phyloP scores from a whole-genome alignment of 495 filamentous ascomycete species.

The Hypoxylon subgilvum region DNA sequence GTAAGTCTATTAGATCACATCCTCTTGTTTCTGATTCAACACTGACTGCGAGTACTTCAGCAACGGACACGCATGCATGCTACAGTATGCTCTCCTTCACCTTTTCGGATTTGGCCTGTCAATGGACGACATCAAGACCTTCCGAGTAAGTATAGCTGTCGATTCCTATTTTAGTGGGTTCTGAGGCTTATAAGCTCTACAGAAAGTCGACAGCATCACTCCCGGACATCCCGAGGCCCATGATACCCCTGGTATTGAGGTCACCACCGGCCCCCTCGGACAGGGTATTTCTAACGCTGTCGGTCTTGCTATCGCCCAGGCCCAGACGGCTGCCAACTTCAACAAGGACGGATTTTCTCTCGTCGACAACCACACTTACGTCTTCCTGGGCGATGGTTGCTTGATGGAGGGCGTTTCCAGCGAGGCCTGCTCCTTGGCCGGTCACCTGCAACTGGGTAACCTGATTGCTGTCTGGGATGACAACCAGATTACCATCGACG shows the following conservation, averaged over 20 bases:
- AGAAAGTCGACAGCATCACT: slow-evolving; percentile 89
- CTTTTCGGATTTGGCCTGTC: slow-evolving; percentile 87
- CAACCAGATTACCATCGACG: slow-evolving; percentile 95
- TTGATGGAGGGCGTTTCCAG: slow-evolving; percentile 96
- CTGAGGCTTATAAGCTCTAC: slow-evolving; percentile 19
- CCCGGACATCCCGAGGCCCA: slow-evolving; percentile 96
- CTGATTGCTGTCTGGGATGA: slow-evolving; percentile 97
- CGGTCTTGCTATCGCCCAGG: slow-evolving; percentile 94
- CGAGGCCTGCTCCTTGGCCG: slow-evolving; percentile 90
- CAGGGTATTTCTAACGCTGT: slow-evolving; percentile 96
- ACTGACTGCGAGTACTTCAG: slow-evolving; percentile 50
- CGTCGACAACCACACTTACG: slow-evolving; percentile 94
- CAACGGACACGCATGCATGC: slow-evolving; percentile 98
- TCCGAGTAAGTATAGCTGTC: slow-evolving; percentile 74
- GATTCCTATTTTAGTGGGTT: background rate
- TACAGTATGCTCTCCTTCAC: slow-evolving; percentile 98
- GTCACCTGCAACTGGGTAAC: slow-evolving; percentile 97
- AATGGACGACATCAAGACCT: slow-evolving; percentile 90
- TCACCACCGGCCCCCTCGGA: slow-evolving; percentile 95
- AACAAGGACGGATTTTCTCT: slow-evolving; percentile 96
- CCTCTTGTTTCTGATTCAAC: background rate
- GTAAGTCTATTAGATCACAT: slow-evolving; percentile 64
- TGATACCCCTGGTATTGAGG: slow-evolving; percentile 95
- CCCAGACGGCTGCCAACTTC: slow-evolving; percentile 85
- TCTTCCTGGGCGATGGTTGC: slow-evolving; percentile 97